phyloP scores from a whole-genome alignment of 495 filamentous ascomycete species.

The Trichoderma asperelloides region DNA sequence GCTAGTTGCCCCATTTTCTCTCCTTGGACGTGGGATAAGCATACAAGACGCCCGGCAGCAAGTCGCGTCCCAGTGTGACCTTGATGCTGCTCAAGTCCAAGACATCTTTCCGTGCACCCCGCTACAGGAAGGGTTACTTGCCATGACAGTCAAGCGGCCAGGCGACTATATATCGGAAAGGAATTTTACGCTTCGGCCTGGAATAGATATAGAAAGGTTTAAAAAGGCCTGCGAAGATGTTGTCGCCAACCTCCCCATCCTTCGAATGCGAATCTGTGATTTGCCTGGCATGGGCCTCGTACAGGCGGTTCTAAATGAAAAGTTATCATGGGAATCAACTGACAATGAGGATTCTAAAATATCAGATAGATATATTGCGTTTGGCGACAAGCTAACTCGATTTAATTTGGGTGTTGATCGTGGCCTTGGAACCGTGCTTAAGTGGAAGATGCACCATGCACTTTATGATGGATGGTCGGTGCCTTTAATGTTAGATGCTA shows the following conservation, averaged over 20 bases:
- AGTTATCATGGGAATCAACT: not conserved
- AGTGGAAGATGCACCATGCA: constrained; percentile 13
- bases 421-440: not conserved
- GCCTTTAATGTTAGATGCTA: not conserved
- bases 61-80: not conserved
- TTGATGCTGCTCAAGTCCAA: not conserved
- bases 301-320: not conserved
- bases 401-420: not conserved
- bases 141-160: not conserved
- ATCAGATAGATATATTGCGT: too few species aligned
- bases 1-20: not conserved
- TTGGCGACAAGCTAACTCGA: not conserved
- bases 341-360: not conserved
- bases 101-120: not conserved
- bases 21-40: not conserved
- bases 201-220: not conserved
- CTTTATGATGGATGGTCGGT: constrained; percentile 13
- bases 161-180: not conserved
- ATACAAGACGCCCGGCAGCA: too few species aligned
- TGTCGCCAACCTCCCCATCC: not conserved
- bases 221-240: not conserved
- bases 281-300: not conserved
- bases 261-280: not conserved
- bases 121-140: not conserved
- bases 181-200: not conserved